These are phyloP conservation scores for Sclerotinia nivalis DNA, from an alignment of 2,329 filamentous ascomycete genomes.

Conservation along the genomic window DNA sequence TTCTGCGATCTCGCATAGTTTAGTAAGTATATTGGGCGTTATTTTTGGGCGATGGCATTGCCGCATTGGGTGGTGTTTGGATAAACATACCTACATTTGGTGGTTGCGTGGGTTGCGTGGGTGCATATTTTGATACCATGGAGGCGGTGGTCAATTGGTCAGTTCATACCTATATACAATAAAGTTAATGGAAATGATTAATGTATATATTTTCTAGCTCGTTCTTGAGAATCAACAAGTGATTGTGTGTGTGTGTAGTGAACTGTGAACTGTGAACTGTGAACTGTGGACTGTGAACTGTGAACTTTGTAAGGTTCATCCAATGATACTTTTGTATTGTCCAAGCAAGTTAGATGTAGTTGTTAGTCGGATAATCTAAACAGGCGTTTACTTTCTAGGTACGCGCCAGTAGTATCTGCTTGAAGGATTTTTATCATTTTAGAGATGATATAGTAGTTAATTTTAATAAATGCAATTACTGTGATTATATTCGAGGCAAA, in stretches of 20 bases:
- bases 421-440: too few species aligned
- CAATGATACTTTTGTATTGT: neutral
- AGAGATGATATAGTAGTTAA: too few species aligned
- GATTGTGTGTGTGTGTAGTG: neutral
- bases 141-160: neutral
- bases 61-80: constrained; percentile 11
- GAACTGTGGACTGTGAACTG: neutral
- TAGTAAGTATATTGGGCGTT: constrained; percentile 9
- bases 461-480: too few species aligned
- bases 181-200: constrained; percentile 8
- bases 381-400: too few species aligned
- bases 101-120: neutral
- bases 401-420: too few species aligned
- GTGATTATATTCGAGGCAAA: too few species aligned
- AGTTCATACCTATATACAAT: neutral
- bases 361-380: too few species aligned
- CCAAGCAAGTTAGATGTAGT: too few species aligned
- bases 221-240: neutral
- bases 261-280: neutral
- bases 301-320: neutral
- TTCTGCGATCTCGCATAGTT: neutral
- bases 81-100: neutral
- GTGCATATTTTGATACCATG: constrained; percentile 12
- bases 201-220: neutral
- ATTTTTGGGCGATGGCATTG: neutral